Percentiles rank a stretch among this genome's conserved stretches.
phyloP scores from a whole-genome alignment of 2,329 filamentous ascomycete genomes.

The Sporothrix protearum region DNA sequence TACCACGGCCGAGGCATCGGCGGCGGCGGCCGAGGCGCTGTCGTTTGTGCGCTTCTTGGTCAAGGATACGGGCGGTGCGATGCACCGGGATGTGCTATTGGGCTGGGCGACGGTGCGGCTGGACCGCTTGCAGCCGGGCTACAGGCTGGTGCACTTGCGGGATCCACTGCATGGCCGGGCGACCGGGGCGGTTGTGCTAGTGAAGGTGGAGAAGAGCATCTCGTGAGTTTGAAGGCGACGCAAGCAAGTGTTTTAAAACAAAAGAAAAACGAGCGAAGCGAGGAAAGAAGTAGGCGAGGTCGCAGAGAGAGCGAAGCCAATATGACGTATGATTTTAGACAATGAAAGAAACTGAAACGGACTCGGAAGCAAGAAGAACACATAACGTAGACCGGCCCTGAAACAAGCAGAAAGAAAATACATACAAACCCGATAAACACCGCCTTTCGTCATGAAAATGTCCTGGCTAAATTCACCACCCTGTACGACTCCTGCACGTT shows the following conservation, averaged over 20 bases:
- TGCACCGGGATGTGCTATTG: conserved; percentile 71
- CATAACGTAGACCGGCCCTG: background rate
- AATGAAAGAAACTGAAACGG: background rate
- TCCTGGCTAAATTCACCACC: background rate
- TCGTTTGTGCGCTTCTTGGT: conserved; percentile 79
- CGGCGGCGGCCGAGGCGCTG: conserved; percentile 62
- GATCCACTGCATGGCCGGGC: conserved; percentile 60
- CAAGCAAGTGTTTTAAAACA: too few relatives aligned
- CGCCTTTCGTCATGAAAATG: background rate
- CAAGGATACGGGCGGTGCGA: conserved; percentile 68
- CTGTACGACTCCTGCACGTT: background rate
- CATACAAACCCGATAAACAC: background rate
- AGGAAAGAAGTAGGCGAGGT: background rate
- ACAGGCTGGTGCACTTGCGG: conserved; percentile 72
- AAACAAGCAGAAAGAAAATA: background rate
- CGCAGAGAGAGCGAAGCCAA: background rate
- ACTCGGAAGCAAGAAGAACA: background rate
- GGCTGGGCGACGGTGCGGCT: conserved; percentile 88
- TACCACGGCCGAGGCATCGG: conserved; percentile 38
- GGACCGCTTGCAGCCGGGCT: conserved; percentile 72
- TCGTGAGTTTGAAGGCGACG: background rate
- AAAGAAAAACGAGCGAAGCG: background rate
- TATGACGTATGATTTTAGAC: background rate
- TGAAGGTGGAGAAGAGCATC: conserved; percentile 65
- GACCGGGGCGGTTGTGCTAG: conserved; percentile 66